Conservation (phyloP, 352 stramenopile genomes). For the Globisporangium middletonii region DNA sequence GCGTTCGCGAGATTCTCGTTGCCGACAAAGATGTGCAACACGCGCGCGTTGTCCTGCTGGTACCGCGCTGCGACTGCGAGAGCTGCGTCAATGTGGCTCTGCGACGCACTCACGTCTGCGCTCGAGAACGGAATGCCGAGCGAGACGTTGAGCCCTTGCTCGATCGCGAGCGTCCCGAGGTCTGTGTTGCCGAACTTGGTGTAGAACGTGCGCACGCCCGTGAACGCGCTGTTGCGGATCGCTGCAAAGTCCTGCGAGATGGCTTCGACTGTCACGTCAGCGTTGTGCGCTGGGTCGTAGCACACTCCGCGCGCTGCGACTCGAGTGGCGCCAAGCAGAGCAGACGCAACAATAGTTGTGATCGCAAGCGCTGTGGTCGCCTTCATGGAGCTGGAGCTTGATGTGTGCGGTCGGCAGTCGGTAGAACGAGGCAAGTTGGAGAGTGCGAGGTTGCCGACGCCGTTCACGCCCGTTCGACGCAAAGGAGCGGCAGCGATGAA, state of each 20-base stretch:
- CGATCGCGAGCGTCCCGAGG: slow-evolving; percentile 34
- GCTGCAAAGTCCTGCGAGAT: slow-evolving; percentile 34
- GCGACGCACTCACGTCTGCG: slow-evolving; percentile 20
- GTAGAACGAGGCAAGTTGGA: slow-evolving; percentile 19
- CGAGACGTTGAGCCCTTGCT: slow-evolving; percentile 39
- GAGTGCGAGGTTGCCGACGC: slow-evolving; percentile 11
- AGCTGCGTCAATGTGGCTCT: slow-evolving; percentile 29
- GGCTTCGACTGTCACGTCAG: slow-evolving; percentile 25
- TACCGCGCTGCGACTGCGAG: slow-evolving; percentile 21
- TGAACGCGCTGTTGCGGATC: slow-evolving; percentile 44
- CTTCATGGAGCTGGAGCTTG: slow-evolving; percentile 23
- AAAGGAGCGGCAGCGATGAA: too few relatives aligned
- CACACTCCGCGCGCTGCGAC: slow-evolving; percentile 26
- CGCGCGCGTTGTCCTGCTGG: slow-evolving; percentile 23
- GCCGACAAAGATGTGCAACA: slow-evolving; percentile 53
- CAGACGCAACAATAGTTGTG: slow-evolving; percentile 5
- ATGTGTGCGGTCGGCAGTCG: slow-evolving; percentile 1
- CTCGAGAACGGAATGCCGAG: slow-evolving; percentile 42
- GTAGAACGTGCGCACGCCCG: slow-evolving; percentile 43
- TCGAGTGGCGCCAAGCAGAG: neutral
- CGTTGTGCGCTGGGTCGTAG: slow-evolving; percentile 40
- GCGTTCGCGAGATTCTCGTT: slow-evolving; percentile 48
- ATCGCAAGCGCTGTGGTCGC: slow-evolving; percentile 15
- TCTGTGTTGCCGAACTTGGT: slow-evolving; percentile 31
- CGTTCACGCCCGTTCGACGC: too few relatives aligned